phyloP scores from a whole-genome alignment of 2,329 filamentous ascomycete species.

The Alternaria infectoria region DNA sequence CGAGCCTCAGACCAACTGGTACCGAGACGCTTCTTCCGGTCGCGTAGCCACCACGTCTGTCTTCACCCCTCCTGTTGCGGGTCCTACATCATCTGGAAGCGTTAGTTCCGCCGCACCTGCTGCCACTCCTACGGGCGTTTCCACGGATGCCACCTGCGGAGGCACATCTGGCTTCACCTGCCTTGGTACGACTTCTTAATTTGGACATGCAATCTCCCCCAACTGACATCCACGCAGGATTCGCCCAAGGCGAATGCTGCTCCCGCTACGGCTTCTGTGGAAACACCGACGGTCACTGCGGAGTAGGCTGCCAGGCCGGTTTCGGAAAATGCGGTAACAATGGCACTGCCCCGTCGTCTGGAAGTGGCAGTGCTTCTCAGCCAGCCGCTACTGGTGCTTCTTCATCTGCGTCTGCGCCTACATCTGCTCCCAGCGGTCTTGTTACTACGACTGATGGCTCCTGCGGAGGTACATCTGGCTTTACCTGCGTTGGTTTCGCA shows the following conservation, averaged over 20 bases:
- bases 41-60: slow-evolving; percentile 17
- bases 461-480: slow-evolving; percentile 18
- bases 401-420: background rate
- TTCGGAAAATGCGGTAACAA: slow-evolving; percentile 30
- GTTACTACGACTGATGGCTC: slow-evolving; percentile 17
- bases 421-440: background rate
- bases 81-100: slow-evolving; percentile 18
- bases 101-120: slow-evolving; percentile 9
- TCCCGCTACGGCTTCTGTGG: slow-evolving; percentile 48
- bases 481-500: slow-evolving; percentile 18
- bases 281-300: slow-evolving; percentile 30
- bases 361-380: background rate
- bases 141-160: slow-evolving; percentile 28
- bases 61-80: slow-evolving; percentile 17
- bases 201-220: background rate
- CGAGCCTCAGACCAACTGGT: slow-evolving; percentile 55
- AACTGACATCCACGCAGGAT: slow-evolving; percentile 10
- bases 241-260: slow-evolving; percentile 48
- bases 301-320: slow-evolving; percentile 31
- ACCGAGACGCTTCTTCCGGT: slow-evolving; percentile 40
- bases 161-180: slow-evolving; percentile 27
- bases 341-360: background rate
- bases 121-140: slow-evolving; percentile 7
- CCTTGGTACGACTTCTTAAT: slow-evolving; percentile 6
- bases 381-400: background rate